phyloP scores from a whole-genome alignment of 164 flowering plant species.

The Taxillus chinensis region DNA sequence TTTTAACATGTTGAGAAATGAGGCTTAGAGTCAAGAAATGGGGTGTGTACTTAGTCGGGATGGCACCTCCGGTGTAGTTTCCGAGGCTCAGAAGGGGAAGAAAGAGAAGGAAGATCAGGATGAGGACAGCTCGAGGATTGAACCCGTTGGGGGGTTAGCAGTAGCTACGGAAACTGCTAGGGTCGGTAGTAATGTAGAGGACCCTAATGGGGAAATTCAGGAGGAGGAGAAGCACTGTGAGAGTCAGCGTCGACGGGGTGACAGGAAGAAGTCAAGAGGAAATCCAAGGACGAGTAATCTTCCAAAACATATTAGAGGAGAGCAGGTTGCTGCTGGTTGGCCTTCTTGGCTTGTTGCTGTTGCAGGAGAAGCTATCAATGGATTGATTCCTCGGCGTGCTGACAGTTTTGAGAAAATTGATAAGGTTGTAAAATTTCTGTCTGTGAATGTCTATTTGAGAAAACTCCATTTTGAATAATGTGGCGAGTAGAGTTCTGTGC shows the following conservation, averaged over 20 bases:
- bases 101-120: slow-evolving; percentile 1
- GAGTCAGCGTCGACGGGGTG: slow-evolving; percentile 14
- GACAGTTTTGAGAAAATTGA: slow-evolving; percentile 18
- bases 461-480: too few relatives aligned
- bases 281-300: slow-evolving; percentile 12
- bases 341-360: slow-evolving; percentile 15
- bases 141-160: slow-evolving; percentile 20
- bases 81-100: slow-evolving; percentile 15
- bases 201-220: slow-evolving; percentile 12
- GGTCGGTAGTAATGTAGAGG: slow-evolving; percentile 8
- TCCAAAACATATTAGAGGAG: slow-evolving; percentile 9
- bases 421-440: slow-evolving; percentile 6
- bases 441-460: not conserved
- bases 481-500: not conserved
- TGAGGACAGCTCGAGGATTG: slow-evolving; percentile 7
- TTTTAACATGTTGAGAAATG: slow-evolving; percentile 24
- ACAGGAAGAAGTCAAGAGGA: slow-evolving; percentile 9
- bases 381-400: slow-evolving; percentile 18
- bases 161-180: slow-evolving; percentile 5
- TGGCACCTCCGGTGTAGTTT: slow-evolving; percentile 16
- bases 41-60: slow-evolving; percentile 36
- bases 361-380: slow-evolving; percentile 16
- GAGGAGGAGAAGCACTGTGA: slow-evolving; percentile 20
- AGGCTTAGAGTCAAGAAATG: slow-evolving; percentile 24
- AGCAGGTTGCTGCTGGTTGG: slow-evolving; percentile 9